Evolutionary conservation across 129 eudicot genomes (phyloP), one percentile per base, ranked within the genome.

Genomic region (Chrysanthemum lavandulifolium): DNA sequence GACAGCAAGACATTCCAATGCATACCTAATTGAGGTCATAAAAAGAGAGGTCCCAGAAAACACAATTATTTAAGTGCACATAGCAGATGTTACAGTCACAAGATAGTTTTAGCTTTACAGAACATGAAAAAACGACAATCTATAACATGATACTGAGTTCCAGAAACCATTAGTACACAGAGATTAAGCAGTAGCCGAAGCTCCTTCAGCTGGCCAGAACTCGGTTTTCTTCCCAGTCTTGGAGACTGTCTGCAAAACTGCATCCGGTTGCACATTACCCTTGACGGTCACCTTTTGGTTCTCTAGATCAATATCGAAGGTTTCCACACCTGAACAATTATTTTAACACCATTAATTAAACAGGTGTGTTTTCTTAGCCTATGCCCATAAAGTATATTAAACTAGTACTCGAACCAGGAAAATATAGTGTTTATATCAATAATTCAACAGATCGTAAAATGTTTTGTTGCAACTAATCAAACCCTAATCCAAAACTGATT

Each of bases 221-320:
- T 85, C 71, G 11, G 98, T 93, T 74, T 85, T 83, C 82, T 93
- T 93, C 13, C 98, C 98, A 0, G 98, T 87, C 81, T 93, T 89
- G 47, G 98, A 86, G 78, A 93, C 96, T 64, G 97, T 89, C 83
- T 89, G 92, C 52, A 89, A 66, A 76, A 93, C 98, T 2, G 91
- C 97, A 43, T 93, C 90, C 0, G 90, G 96, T 82, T 93, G 79
- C 21, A 93, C 98, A 29, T 86, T 89, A 67, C 98, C 98, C 76
- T 83, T 90, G 72, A 93, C 96, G 3, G 98, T 93, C 82, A 93
- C 98, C 59, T 89, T 93, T 63, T 93, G 96, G 79, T 89, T 83
- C 74, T 93, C 84, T 21, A 87, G 21, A 82, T 89, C 87, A 67
- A 93, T 84, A 80, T 93, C 98, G 62, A 72, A 89, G 52, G 86